phyloP scores from a whole-genome alignment of 352 stramenopile genomes.

The Globisporangium splendens region DNA sequence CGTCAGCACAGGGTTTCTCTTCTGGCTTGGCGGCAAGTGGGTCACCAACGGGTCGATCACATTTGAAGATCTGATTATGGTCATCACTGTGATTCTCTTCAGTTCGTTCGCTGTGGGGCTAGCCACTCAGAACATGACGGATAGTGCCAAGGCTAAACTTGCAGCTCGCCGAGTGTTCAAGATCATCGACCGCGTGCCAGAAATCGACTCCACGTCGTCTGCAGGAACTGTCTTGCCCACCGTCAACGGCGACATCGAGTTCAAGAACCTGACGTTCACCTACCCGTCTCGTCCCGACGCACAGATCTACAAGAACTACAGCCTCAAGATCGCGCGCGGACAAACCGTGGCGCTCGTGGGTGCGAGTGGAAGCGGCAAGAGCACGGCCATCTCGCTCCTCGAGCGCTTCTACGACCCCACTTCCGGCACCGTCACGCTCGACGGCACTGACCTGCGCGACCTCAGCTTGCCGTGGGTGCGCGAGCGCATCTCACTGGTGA shows the following conservation, averaged over 20 bases:
- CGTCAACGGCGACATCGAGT: constrained; percentile 31
- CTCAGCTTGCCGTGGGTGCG: constrained; percentile 51
- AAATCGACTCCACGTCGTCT: constrained; percentile 19
- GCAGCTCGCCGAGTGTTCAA: constrained; percentile 27
- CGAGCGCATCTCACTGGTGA: constrained; percentile 58
- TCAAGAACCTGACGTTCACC: constrained; percentile 30
- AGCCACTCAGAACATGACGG: constrained; percentile 16
- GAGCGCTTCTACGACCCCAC: constrained; percentile 70
- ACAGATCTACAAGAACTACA: constrained; percentile 64
- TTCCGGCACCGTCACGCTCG: constrained; percentile 26
- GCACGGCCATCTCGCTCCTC: constrained; percentile 68
- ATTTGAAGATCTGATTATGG: constrained; percentile 73
- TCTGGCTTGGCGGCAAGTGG: constrained; percentile 62
- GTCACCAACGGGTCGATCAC: constrained; percentile 46
- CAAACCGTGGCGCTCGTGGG: constrained; percentile 12
- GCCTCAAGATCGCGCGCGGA: constrained; percentile 45
- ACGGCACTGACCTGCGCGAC: constrained; percentile 53
- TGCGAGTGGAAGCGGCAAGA: constrained; percentile 81
- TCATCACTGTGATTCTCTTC: constrained; percentile 68
- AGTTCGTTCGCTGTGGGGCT: constrained; percentile 30
- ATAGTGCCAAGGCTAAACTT: constrained; percentile 25
- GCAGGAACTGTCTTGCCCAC: constrained; percentile 13
- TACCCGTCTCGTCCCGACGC: constrained; percentile 48
- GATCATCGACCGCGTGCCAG: constrained; percentile 27
- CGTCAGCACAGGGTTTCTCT: constrained; percentile 59